These are phyloP conservation scores for Syzygium malaccense DNA, from an alignment of 441 rosid genomes.

Conservation along the genomic window DNA sequence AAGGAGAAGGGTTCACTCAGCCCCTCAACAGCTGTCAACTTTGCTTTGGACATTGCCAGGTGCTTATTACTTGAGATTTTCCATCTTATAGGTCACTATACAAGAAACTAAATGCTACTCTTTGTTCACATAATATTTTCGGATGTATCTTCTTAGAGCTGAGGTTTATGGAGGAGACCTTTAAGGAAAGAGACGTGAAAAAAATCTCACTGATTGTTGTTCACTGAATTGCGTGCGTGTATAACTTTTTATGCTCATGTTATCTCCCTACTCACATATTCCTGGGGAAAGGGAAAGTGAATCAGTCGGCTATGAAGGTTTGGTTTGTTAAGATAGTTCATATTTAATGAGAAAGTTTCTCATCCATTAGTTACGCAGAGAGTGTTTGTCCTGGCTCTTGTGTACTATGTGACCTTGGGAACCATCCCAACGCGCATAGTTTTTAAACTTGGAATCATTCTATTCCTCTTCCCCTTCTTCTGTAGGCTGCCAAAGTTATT, in stretches of 20 bases:
- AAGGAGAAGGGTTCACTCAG: slow-evolving; percentile 88
- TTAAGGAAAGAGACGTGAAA: not conserved
- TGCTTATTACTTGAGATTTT: not conserved
- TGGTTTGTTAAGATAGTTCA: not conserved
- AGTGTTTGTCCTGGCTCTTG: not conserved
- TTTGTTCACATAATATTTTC: not conserved
- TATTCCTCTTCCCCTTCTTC: not conserved
- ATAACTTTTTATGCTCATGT: not conserved
- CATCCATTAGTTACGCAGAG: not conserved
- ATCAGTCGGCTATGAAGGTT: not conserved
- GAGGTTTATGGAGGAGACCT: not conserved
- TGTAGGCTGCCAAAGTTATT: not conserved
- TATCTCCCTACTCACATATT: not conserved
- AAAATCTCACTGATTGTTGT: not conserved
- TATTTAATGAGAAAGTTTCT: not conserved
- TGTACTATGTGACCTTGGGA: not conserved
- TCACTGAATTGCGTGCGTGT: not conserved
- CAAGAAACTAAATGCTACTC: not conserved
- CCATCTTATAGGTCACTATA: not conserved
- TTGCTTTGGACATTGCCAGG: slow-evolving; percentile 97
- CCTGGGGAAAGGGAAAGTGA: not conserved
- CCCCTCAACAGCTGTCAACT: slow-evolving; percentile 82
- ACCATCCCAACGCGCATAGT: not conserved
- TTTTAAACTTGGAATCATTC: not conserved
- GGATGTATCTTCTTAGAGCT: not conserved